A percentile compares a stretch with the other conserved stretches of the same genome.
These are phyloP conservation scores for Trypanosoma avium DNA, from an alignment of 208 protist species.

Conservation along the genomic window DNA sequence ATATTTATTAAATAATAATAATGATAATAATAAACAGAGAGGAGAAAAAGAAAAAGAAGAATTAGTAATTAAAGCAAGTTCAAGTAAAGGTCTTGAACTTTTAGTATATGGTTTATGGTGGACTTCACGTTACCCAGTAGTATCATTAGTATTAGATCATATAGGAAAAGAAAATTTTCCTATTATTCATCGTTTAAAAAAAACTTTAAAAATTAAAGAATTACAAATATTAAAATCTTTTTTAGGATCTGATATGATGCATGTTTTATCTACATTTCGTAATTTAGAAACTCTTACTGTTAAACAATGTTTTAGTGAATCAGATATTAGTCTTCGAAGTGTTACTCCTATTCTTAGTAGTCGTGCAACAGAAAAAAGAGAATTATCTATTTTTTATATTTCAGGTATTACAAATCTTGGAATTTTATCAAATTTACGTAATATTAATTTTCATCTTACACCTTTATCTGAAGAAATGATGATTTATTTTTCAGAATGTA, in stretches of 20 bases:
- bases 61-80: constrained; percentile 10
- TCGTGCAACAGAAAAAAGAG: constrained; percentile 22
- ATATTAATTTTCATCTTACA: constrained; percentile 56
- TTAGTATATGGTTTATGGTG: constrained; percentile 55
- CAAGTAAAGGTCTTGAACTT: constrained; percentile 6
- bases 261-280: constrained; percentile 57
- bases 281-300: constrained; percentile 56
- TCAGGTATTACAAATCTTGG: constrained; percentile 57
- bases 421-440: constrained; percentile 50
- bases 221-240: constrained; percentile 45
- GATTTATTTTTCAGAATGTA: constrained; percentile 40
- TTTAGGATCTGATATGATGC: constrained; percentile 57
- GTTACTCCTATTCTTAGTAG: constrained; percentile 76
- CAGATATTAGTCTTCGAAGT: constrained; percentile 48
- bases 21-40: not conserved
- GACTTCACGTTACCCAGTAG: constrained; percentile 63
- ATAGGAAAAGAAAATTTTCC: constrained; percentile 42
- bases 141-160: constrained; percentile 59
- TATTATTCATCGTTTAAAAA: constrained; percentile 47
- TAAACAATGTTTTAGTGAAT: constrained; percentile 43
- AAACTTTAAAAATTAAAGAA: constrained; percentile 45
- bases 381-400: constrained; percentile 61
- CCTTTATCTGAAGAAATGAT: constrained; percentile 58
- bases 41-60: not conserved
- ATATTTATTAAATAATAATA: constrained; percentile 4